Conservation (phyloP, 192 early-diverging fungal genomes). For the Backusella liffmaniae region DNA sequence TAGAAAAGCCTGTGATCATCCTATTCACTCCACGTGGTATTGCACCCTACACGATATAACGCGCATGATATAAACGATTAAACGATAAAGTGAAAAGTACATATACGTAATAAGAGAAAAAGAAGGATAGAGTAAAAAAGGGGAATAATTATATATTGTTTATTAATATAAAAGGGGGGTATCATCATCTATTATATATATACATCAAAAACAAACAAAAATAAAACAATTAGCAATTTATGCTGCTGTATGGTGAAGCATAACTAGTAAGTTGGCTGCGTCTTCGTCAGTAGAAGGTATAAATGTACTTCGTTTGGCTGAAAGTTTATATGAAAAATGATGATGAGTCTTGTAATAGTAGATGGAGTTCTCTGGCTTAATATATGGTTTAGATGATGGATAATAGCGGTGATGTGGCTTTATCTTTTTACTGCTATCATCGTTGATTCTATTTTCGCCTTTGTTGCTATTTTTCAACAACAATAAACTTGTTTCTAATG, state of each 20-base stretch:
- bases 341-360: background rate
- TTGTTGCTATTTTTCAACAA: background rate
- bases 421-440: background rate
- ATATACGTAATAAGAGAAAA: background rate
- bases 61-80: background rate
- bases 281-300: constrained; percentile 20
- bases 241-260: constrained; percentile 21
- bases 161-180: background rate
- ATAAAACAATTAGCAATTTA: background rate
- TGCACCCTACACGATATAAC: background rate
- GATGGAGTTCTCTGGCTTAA: background rate
- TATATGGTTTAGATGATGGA: background rate
- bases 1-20: background rate
- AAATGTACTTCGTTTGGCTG: constrained; percentile 21
- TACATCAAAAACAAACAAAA: background rate
- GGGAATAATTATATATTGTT: background rate
- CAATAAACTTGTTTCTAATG: constrained; percentile 13
- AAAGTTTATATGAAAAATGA: background rate
- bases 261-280: constrained; percentile 29
- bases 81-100: background rate
- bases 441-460: background rate
- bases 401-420: background rate
- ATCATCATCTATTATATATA: constrained; percentile 1
- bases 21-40: background rate
- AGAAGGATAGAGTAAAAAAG: background rate